Conservation (phyloP, 495 filamentous ascomycete species). For the Viridothelium virens region DNA sequence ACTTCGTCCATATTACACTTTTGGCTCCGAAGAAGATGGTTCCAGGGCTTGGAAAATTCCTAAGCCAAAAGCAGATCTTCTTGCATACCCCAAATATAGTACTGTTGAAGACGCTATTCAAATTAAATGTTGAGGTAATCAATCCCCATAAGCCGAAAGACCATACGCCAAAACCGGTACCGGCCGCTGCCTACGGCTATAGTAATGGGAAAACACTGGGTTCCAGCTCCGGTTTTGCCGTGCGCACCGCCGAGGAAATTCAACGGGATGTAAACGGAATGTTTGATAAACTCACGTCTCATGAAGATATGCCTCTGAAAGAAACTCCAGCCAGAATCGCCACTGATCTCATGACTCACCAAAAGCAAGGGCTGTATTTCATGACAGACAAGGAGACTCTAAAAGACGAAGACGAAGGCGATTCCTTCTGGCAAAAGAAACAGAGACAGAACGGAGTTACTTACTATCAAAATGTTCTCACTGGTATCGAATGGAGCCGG, state of each 20-base stretch:
- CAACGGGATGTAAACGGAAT: conserved; percentile 75
- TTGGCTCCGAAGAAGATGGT: conserved; percentile 69
- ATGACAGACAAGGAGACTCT: conserved; percentile 73
- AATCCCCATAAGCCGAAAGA: conserved; percentile 58
- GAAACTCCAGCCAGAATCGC: conserved; percentile 51
- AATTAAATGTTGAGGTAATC: conserved; percentile 56
- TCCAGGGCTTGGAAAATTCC: conserved; percentile 52
- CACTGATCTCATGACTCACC: conserved; percentile 73
- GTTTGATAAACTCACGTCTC: conserved; percentile 71
- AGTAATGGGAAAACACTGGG: conserved; percentile 6
- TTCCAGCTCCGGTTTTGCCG: conserved; percentile 11
- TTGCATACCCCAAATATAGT: conserved; percentile 33
- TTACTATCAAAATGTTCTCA: conserved; percentile 75
- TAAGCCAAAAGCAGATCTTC: conserved; percentile 57
- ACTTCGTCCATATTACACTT: conserved; percentile 60
- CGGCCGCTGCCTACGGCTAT: conserved; percentile 27
- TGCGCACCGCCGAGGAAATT: conserved; percentile 72
- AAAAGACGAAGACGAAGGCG: conserved; percentile 48
- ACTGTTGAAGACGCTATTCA: conserved; percentile 40
- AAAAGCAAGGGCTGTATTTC: conserved; percentile 85
- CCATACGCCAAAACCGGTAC: conserved; percentile 25
- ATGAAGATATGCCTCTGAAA: conserved; percentile 68
- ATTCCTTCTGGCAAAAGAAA: conserved; percentile 39
- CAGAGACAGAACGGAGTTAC: conserved; percentile 42
- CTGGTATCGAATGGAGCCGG: conserved; percentile 52